Evolutionary conservation across 352 stramenopile species (phyloP).

Genomic region (Phytopythium boreale): DNA sequence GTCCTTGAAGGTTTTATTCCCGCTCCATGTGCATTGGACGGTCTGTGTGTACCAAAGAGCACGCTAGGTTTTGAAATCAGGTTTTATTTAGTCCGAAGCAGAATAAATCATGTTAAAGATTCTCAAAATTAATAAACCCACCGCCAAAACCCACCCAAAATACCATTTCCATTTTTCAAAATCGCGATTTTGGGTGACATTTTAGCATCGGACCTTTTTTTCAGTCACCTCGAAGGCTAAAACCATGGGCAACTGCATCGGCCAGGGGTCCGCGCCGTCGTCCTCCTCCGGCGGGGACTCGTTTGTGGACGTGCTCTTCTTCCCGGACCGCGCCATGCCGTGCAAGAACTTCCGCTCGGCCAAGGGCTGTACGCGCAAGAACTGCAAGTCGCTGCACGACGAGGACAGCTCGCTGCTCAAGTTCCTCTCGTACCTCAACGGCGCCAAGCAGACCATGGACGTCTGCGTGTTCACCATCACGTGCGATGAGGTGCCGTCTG

Average conservation of each 20-base stretch:
- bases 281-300: conserved; percentile 39
- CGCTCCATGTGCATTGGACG: no score
- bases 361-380: conserved; percentile 57
- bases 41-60: no score
- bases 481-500: conserved; percentile 45
- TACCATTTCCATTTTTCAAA: background rate
- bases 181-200: background rate
- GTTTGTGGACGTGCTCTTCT: conserved; percentile 74
- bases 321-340: conserved; percentile 58
- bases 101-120: no score
- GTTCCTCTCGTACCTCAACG: conserved; percentile 43
- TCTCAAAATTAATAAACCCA: no score
- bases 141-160: background rate
- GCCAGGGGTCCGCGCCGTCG: conserved; percentile 13
- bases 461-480: conserved; percentile 79
- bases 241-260: conserved; percentile 70
- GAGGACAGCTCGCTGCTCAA: conserved; percentile 55
- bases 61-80: no score
- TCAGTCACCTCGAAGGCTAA: no score
- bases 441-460: conserved; percentile 47
- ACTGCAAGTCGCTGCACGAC: conserved; percentile 64
- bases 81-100: no score
- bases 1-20: no score
- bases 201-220: no score
- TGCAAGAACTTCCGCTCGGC: conserved; percentile 50